A percentile compares a stretch with the other conserved stretches of the same genome.
phyloP scores from a whole-genome alignment of 2,329 filamentous ascomycete species.

The Tolypocladium tundrense region DNA sequence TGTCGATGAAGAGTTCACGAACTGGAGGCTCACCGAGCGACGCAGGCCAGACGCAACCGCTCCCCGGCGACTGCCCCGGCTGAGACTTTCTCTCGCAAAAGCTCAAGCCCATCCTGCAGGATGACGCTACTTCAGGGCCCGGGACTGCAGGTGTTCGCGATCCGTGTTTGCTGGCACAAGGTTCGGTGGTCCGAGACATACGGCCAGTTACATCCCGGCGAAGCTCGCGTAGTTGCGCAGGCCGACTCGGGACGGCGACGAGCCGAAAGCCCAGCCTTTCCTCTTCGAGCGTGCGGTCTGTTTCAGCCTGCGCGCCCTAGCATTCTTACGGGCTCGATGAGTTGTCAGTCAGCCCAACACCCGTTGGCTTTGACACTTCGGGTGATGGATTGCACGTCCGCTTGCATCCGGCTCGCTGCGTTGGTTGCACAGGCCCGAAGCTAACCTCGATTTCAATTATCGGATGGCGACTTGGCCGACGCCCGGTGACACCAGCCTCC shows the following conservation, averaged over 20 bases:
- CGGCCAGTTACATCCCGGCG: not conserved
- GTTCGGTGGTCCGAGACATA: not conserved
- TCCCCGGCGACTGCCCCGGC: not conserved
- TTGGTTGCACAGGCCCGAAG: not conserved
- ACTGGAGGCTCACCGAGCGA: not conserved
- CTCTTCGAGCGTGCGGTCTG: not conserved
- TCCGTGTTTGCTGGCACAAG: not conserved
- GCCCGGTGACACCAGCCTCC: not conserved
- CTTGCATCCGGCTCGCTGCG: not conserved
- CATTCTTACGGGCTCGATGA: not conserved
- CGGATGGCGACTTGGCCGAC: not conserved
- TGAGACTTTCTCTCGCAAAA: no score
- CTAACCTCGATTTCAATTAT: not conserved
- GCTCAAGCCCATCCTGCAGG: not conserved
- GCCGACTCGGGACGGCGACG: not conserved
- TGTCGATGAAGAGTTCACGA: not conserved
- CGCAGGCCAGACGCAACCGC: not conserved
- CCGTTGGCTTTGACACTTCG: not conserved
- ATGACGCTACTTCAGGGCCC: not conserved
- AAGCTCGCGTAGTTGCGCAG: not conserved
- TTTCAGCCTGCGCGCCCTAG: not conserved
- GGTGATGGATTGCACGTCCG: not conserved
- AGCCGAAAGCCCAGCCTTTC: not conserved
- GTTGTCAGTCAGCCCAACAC: not conserved
- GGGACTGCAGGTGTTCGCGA: not conserved